A percentile compares a stretch with the other conserved stretches of the same genome.
Conservation (phyloP, 495 filamentous ascomycete species). For the Hyaloscypha bicolor region DNA sequence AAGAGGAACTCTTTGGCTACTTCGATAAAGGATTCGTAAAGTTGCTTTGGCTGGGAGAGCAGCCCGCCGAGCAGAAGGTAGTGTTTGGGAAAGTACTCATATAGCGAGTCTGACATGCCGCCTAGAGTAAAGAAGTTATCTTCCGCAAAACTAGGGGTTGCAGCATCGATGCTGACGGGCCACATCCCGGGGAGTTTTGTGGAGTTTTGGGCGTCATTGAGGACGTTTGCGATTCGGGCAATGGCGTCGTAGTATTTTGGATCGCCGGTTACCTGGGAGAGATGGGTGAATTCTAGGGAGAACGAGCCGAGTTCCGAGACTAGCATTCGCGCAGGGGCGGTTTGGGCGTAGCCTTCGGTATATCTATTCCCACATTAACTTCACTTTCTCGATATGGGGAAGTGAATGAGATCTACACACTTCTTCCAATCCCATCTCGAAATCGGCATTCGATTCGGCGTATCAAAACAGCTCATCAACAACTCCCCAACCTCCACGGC, state of each 20-base stretch:
- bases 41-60: constrained; percentile 69
- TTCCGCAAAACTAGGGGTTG: constrained; percentile 34
- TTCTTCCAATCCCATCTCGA: constrained; percentile 60
- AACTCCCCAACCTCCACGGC: constrained; percentile 83
- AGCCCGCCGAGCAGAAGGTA: constrained; percentile 73
- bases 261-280: constrained; percentile 84
- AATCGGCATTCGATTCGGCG: constrained; percentile 83
- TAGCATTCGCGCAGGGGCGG: constrained; percentile 30
- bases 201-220: constrained; percentile 66
- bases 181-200: constrained; percentile 83
- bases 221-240: constrained; percentile 74
- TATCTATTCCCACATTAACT: constrained; percentile 22
- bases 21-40: constrained; percentile 73
- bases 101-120: constrained; percentile 78
- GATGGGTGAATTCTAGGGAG: constrained; percentile 81
- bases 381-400: background rate
- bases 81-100: constrained; percentile 85
- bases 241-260: constrained; percentile 91
- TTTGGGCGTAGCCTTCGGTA: constrained; percentile 23
- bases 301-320: constrained; percentile 80
- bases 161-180: constrained; percentile 74
- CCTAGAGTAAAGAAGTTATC: constrained; percentile 66
- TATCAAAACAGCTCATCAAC: constrained; percentile 83
- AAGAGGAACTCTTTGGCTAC: constrained; percentile 66
- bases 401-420: constrained; percentile 16